Evolutionary conservation across 2,329 filamentous ascomycete genomes (phyloP).

Genomic region (Aspergillus caelatus): DNA sequence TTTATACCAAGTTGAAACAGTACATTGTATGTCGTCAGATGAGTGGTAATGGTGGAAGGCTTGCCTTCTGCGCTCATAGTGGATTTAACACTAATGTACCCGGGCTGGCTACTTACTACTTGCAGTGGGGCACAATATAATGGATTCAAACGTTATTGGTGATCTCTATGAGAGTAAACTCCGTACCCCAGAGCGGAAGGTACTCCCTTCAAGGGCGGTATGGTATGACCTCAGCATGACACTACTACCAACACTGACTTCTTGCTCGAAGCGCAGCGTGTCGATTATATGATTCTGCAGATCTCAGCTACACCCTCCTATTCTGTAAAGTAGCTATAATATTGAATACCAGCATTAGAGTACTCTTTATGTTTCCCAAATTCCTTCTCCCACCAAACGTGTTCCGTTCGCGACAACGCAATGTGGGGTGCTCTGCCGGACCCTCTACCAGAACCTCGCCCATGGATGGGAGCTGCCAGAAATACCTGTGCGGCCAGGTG

Average conservation of each 20-base stretch:
- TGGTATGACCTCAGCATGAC: conserved; percentile 14
- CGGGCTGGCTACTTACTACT: neutral
- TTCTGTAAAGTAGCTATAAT: conserved; percentile 1
- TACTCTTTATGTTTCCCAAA: conserved; percentile 48
- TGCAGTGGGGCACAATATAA: neutral
- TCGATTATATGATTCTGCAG: neutral
- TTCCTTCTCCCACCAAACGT: conserved; percentile 54
- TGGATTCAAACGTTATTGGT: neutral
- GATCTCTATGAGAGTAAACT: neutral
- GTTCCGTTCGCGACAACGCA: conserved; percentile 43
- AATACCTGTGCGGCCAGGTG: conserved; percentile 50
- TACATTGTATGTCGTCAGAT: neutral
- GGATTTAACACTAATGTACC: neutral
- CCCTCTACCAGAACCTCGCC: neutral
- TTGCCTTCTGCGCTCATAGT: neutral
- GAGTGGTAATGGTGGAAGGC: neutral
- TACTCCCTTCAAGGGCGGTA: neutral
- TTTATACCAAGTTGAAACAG: neutral
- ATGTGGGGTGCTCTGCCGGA: conserved; percentile 15
- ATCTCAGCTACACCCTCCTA: neutral
- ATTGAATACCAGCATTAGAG: conserved; percentile 4
- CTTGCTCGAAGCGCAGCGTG: neutral
- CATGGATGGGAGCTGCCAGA: conserved; percentile 11
- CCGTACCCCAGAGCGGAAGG: neutral
- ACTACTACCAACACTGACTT: neutral